Percentiles rank a stretch among this genome's conserved stretches.
Evolutionary conservation across 1,284 basidiomycete species (phyloP).

Genomic region (Athelia psychrophila): DNA sequence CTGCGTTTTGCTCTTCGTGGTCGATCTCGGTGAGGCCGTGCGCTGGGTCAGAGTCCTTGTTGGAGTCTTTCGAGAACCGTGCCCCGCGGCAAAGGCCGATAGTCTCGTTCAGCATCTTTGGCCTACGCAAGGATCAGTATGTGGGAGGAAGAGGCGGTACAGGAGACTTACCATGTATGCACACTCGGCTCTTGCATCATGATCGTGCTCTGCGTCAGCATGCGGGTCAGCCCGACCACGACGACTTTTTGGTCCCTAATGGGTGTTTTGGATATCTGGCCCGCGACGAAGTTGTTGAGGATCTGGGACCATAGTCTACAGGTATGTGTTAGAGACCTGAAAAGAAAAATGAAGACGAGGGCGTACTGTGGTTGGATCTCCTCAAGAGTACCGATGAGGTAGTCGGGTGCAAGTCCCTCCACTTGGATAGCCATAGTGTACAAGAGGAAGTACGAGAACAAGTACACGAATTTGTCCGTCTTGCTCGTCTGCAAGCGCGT

Average conservation of each 20-base stretch:
- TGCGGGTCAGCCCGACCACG: slow-evolving; percentile 77
- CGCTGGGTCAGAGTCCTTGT: slow-evolving; percentile 52
- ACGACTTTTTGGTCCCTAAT: slow-evolving; percentile 83
- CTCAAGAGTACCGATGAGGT: slow-evolving; percentile 76
- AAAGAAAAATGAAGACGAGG: not conserved
- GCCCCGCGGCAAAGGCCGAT: slow-evolving; percentile 78
- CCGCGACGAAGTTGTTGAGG: slow-evolving; percentile 75
- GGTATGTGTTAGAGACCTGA: slow-evolving; percentile 2
- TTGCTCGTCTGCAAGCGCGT: slow-evolving; percentile 87
- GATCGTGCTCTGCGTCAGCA: slow-evolving; percentile 72
- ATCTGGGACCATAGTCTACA: slow-evolving; percentile 86
- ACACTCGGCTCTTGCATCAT: slow-evolving; percentile 69
- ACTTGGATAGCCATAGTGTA: slow-evolving; percentile 75
- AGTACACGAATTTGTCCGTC: slow-evolving; percentile 87
- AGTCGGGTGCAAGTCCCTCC: slow-evolving; percentile 75
- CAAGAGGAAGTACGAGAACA: slow-evolving; percentile 79
- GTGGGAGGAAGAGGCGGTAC: not conserved
- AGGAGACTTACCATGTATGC: slow-evolving; percentile 60
- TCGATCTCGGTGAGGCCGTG: slow-evolving; percentile 78
- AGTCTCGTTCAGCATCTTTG: slow-evolving; percentile 65
- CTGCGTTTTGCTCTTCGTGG: slow-evolving; percentile 84
- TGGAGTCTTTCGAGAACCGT: slow-evolving; percentile 56
- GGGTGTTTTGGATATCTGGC: slow-evolving; percentile 79
- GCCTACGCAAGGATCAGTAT: slow-evolving; percentile 41
- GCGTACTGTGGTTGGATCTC: slow-evolving; percentile 83